Base-by-base conservation (phyloP, 106 monocot species). In the Vanilla planifolia region DNA sequence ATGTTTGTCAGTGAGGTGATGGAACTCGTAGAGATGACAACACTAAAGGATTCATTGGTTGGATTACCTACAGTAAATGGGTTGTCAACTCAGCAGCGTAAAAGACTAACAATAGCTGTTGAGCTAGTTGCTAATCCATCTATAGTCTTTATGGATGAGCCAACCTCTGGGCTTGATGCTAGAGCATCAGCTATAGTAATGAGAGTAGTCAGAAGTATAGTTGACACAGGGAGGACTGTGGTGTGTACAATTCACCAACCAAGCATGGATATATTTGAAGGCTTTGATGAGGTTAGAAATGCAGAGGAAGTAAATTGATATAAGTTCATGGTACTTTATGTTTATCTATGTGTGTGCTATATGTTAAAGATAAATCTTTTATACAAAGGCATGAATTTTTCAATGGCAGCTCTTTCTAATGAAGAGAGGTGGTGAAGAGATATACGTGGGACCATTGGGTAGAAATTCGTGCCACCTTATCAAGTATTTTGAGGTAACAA, bases 111-210 rank as follows among this genome's bases (percentile, higher is more conserved):
- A 0, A 80, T 80, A 42, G 80, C 80, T 5, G 80, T 80, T 37
- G 80, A 81, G 37, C 69, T 69, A 37, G 48, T 69, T 28, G 69
- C 69, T 36, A 69, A 69, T 28, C 69, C 69, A 24, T 69, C 69
- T 33, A 69, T 69, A 23, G 60, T 69, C 21, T 69, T 69, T 39
- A 69, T 69, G 69, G 69, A 69, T 51, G 69, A 69, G 40, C 69
- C 69, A n/a, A 69, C 80, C 27, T 81, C 80, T 33, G 80, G 80
- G 6, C 76, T 81, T 15, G 80, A 81, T 59, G 80, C 80, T 20
- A 64, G 80, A 6, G 80, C 80, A 28, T 75, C 80, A 4, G 80
- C 80, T 9, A 81, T 81, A 55, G 80, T 81, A 20, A 81, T 81
- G 80, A 71, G 80, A 11, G 55, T 76, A 8, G 80, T 81, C 16